Conservation (phyloP, 1,139 yeast species). For the Taphrina wiesneri region DNA sequence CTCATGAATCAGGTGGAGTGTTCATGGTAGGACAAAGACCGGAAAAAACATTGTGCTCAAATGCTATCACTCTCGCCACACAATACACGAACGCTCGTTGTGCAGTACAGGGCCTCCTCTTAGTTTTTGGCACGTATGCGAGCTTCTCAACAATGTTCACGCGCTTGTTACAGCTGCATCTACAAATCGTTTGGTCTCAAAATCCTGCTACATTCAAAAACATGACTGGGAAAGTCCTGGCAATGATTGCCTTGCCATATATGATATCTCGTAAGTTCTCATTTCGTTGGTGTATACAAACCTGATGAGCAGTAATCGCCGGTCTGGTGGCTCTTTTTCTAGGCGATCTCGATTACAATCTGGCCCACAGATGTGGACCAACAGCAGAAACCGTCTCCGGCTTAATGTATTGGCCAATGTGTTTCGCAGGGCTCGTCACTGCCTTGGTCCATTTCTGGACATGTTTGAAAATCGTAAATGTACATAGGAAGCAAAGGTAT, state of each 20-base stretch:
- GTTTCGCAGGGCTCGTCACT: neutral
- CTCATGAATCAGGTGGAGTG: neutral
- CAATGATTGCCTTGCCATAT: conserved; percentile 5
- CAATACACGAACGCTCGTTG: conserved; percentile 17
- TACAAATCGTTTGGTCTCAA: conserved; percentile 15
- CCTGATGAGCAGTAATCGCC: neutral
- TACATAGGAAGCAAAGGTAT: neutral
- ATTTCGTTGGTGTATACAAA: neutral
- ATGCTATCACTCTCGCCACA: conserved; percentile 9
- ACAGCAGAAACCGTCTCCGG: neutral
- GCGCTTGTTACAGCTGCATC: conserved; percentile 13
- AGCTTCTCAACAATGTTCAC: neutral
- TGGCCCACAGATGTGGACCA: conserved; percentile 7
- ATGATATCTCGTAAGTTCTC: neutral
- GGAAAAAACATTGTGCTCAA: neutral
- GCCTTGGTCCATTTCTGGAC: conserved; percentile 3
- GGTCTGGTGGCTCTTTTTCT: neutral
- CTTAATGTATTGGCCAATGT: conserved; percentile 1
- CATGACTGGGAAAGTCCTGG: neutral
- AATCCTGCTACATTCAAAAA: neutral
- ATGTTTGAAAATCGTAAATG: neutral
- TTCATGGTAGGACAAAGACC: conserved; percentile 11
- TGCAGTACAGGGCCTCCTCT: neutral
- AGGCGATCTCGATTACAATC: neutral
- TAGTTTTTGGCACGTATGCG: conserved; percentile 1